A percentile compares a stretch with the other conserved stretches of the same genome.
phyloP scores from a whole-genome alignment of 208 protist genomes.

The Wallacemonas sp. region DNA sequence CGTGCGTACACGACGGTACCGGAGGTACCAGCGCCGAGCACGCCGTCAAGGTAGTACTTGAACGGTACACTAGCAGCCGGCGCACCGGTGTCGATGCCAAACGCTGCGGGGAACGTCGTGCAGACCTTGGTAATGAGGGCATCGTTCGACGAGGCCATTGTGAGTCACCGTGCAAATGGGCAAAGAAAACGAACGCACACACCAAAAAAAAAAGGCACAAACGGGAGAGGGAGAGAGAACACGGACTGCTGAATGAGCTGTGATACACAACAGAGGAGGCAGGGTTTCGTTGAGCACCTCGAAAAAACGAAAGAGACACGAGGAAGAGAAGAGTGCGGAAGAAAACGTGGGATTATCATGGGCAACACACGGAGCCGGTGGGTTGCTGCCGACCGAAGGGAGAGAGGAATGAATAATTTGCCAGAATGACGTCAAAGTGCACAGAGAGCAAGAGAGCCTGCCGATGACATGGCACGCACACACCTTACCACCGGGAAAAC shows the following conservation, averaged over 20 bases:
- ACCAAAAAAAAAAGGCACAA: not conserved
- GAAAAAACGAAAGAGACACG: too few relatives aligned
- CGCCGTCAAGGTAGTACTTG: conserved; percentile 14
- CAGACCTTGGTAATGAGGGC: conserved; percentile 12
- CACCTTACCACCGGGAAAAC: too few relatives aligned
- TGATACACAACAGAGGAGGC: not conserved
- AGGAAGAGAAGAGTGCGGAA: too few relatives aligned
- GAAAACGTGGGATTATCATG: too few relatives aligned
- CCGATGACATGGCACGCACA: too few relatives aligned
- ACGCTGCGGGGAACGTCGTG: conserved; percentile 1
- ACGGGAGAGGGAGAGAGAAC: not conserved
- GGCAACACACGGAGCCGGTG: too few relatives aligned
- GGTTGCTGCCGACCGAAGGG: too few relatives aligned
- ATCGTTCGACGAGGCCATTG: conserved; percentile 10
- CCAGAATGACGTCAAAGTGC: too few relatives aligned
- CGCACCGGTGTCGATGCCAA: conserved; percentile 5
- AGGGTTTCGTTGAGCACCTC: not conserved
- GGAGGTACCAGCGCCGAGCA: conserved; percentile 14
- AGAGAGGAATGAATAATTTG: too few relatives aligned
- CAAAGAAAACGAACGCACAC: not conserved
- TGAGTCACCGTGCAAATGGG: too few relatives aligned
- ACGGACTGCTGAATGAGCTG: not conserved
- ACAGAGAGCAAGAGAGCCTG: too few relatives aligned
- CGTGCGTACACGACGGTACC: conserved; percentile 20
- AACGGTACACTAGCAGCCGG: not conserved